Base-by-base conservation (phyloP, 2,329 filamentous ascomycete genomes). In the Orbilia oligospora region DNA sequence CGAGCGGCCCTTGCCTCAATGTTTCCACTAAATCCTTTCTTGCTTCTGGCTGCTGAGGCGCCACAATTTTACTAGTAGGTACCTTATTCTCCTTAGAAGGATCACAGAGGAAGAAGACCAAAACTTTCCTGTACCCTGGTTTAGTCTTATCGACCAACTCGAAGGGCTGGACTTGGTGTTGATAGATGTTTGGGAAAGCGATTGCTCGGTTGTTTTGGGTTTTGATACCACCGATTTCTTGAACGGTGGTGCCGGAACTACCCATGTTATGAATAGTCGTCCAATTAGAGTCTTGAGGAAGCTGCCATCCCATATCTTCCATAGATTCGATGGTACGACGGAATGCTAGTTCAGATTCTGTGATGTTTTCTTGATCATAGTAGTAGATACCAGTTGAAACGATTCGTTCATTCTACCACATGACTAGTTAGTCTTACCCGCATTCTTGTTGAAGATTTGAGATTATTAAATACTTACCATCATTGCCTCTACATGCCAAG, bases 351-450 rank as follows among this genome's bases (percentile, higher is more conserved):
- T 81, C 81, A 56, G 85, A 86, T 0, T 87, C 85, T 0, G 87
- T 87, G 64, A 91, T 87, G 82, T 92, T 92, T 0, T 89, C 86
- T 55, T 83, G 84, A 76, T 90, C 88, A 80, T 89, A 89, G 82
- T 90, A 90, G 83, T 90, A 90, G 18, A 92, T 84, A 0, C 90
- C 88, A 0, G 89, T 90, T 0, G 89, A 89, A 80, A 87, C 87
- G 44, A 92, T 91, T 79, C 88, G 88, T 83, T 92, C 90, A 80
- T 92, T 91, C 83, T 85, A 63, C 4, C n/a, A 3, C 5, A 38
- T 22, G n/a, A 8, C 44, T 20, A 20, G 16, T 36, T 64, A 56
- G 18, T 44, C 33, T 12, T 0, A 8, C 14, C 12, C 0, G n/a
- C 5, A 12, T 18, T 33, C 51, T 46, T 3, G 16, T 46, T 10